These are phyloP conservation scores for Phytophthora multivora DNA, from an alignment of 352 stramenopile genomes.

Conservation along the genomic window DNA sequence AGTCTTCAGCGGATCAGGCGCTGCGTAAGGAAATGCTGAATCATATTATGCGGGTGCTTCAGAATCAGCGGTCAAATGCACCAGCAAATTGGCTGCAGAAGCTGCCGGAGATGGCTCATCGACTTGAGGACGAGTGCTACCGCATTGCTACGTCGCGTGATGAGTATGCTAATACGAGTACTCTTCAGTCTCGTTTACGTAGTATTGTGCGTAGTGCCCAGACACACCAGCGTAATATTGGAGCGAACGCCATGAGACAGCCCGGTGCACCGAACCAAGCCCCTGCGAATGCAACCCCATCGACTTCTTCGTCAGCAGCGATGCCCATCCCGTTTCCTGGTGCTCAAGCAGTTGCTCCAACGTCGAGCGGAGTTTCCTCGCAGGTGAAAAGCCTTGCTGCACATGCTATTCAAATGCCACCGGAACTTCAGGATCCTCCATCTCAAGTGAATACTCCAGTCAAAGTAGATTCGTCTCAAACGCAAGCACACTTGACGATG, in stretches of 20 bases:
- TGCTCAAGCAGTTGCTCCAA: constrained; percentile 42
- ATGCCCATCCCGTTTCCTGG: constrained; percentile 68
- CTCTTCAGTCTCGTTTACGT: constrained; percentile 95
- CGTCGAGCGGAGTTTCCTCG: constrained; percentile 7
- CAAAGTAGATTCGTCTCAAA: constrained; percentile 40
- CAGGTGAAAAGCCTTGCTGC: constrained; percentile 31
- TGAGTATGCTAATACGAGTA: constrained; percentile 96
- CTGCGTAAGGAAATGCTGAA: constrained; percentile 86
- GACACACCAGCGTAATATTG: constrained; percentile 60
- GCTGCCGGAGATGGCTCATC: constrained; percentile 97
- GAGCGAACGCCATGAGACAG: constrained; percentile 32
- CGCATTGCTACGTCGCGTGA: constrained; percentile 85
- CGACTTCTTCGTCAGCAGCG: constrained; percentile 25
- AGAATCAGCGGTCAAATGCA: constrained; percentile 95
- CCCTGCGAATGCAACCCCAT: constrained; percentile 21
- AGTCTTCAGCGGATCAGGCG: constrained; percentile 72
- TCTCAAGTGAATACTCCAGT: constrained; percentile 35
- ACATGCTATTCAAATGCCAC: constrained; percentile 81
- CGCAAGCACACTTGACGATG: constrained; percentile 42
- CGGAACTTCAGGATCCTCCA: constrained; percentile 62
- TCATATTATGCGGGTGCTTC: constrained; percentile 95
- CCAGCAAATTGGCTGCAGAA: constrained; percentile 97
- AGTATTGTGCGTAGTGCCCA: constrained; percentile 91
- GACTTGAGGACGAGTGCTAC: constrained; percentile 97
- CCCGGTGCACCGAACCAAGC: constrained; percentile 29